A percentile compares a stretch with the other conserved stretches of the same genome.
These are phyloP conservation scores for Melampsora americana DNA, from an alignment of 1,284 basidiomycete species.

Conservation along the genomic window DNA sequence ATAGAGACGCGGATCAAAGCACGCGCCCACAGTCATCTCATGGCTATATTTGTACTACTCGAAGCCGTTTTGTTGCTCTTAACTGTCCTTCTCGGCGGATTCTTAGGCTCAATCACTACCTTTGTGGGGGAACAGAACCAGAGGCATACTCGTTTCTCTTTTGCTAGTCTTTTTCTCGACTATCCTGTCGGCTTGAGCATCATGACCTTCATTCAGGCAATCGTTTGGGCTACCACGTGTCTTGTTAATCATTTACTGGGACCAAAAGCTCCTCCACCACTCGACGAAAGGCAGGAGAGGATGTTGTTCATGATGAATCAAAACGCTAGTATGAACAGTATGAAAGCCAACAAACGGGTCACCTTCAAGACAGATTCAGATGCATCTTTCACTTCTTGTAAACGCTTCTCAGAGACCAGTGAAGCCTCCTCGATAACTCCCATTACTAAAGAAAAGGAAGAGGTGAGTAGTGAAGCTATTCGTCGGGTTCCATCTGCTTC, in stretches of 20 bases:
- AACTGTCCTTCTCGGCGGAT: slow-evolving; percentile 37
- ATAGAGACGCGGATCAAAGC: slow-evolving; percentile 21
- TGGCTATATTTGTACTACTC: slow-evolving; percentile 28
- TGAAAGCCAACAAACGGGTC: slow-evolving; percentile 34
- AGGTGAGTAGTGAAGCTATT: slow-evolving; percentile 19
- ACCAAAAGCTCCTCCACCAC: slow-evolving; percentile 7
- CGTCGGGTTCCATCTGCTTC: slow-evolving; percentile 29
- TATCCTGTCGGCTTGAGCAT: slow-evolving; percentile 37
- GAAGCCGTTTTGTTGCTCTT: slow-evolving; percentile 26
- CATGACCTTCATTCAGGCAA: slow-evolving; percentile 37
- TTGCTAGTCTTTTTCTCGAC: slow-evolving; percentile 39
- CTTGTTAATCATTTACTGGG: slow-evolving; percentile 23
- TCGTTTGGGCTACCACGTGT: slow-evolving; percentile 25
- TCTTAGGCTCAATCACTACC: slow-evolving; percentile 39
- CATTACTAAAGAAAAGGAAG: slow-evolving; percentile 13
- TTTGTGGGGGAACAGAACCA: slow-evolving; percentile 45
- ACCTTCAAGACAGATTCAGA: slow-evolving; percentile 41
- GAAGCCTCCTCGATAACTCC: slow-evolving; percentile 33
- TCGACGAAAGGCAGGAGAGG: slow-evolving; percentile 25
- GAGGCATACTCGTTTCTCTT: slow-evolving; percentile 40
- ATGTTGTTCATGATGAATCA: slow-evolving; percentile 33
- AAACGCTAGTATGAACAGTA: slow-evolving; percentile 14
- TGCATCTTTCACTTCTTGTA: slow-evolving; percentile 4
- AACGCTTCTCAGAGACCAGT: slow-evolving; percentile 29
- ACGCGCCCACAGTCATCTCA: slow-evolving; percentile 19